A percentile compares a stretch with the other conserved stretches of the same genome.
Evolutionary conservation across 345 rosid species (phyloP).

Genomic region (Sonneratia alba): DNA sequence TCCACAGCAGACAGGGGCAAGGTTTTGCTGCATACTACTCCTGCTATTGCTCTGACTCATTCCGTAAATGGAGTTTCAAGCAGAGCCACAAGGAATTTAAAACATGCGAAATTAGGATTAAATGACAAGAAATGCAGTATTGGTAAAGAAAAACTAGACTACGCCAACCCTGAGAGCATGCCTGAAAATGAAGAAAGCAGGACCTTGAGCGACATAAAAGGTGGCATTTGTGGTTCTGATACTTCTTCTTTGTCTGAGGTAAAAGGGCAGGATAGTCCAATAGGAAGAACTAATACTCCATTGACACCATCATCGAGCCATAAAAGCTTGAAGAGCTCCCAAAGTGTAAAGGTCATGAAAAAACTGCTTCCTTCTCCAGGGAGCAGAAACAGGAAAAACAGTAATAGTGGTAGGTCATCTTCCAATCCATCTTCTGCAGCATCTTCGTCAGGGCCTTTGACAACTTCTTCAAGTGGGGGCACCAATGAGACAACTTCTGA

Average conservation of each 20-base stretch:
- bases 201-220: slow-evolving; percentile 7
- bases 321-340: slow-evolving; percentile 4
- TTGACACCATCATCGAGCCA: not conserved
- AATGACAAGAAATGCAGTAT: not conserved
- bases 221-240: not conserved
- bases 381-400: slow-evolving; percentile 11
- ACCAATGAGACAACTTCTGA: not conserved
- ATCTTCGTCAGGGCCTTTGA: slow-evolving; percentile 12
- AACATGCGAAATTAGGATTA: not conserved
- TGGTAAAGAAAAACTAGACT: not conserved
- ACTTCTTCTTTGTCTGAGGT: not conserved
- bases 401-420: not conserved
- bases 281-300: slow-evolving; percentile 11
- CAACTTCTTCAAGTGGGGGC: not conserved
- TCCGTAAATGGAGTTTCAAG: slow-evolving; percentile 4
- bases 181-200: slow-evolving; percentile 24
- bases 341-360: not conserved
- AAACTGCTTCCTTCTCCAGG: slow-evolving; percentile 9
- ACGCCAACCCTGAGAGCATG: slow-evolving; percentile 14
- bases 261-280: slow-evolving; percentile 5
- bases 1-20: slow-evolving; percentile 15
- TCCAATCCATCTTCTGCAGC: slow-evolving; percentile 5
- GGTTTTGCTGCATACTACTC: not conserved
- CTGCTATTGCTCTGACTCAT: slow-evolving; percentile 9
- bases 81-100: not conserved